Percentiles rank a stretch among this genome's conserved stretches.
Conservation (phyloP, 768 basidiomycete species). For the Boletellus ananiceps region DNA sequence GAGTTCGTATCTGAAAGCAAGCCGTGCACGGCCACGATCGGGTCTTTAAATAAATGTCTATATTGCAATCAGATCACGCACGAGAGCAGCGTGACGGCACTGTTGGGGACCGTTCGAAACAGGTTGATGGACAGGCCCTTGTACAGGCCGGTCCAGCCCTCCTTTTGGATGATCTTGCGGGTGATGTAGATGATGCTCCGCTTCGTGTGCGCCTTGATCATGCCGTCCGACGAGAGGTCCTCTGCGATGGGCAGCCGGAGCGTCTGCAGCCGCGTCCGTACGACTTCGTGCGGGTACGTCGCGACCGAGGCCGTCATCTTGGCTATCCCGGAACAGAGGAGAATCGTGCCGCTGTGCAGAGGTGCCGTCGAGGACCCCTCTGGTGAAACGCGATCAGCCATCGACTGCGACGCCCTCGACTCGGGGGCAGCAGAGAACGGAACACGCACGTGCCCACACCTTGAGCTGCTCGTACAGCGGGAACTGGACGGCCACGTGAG, state of each 20-base stretch:
- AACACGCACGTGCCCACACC: constrained; percentile 69
- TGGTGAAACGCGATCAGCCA: constrained; percentile 8
- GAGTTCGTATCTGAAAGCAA: constrained; percentile 25
- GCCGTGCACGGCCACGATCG: neutral
- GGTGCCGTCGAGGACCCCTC: constrained; percentile 30
- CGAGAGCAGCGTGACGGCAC: constrained; percentile 86
- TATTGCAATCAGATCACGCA: constrained; percentile 13
- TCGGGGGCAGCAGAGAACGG: constrained; percentile 1
- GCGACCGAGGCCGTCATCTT: constrained; percentile 96
- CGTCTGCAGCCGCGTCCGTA: constrained; percentile 96
- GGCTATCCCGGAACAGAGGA: constrained; percentile 85
- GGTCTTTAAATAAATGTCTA: no score
- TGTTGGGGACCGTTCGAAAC: constrained; percentile 91
- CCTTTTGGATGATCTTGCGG: constrained; percentile 65
- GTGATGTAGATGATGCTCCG: constrained; percentile 74
- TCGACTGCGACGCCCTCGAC: neutral
- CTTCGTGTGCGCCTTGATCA: constrained; percentile 50
- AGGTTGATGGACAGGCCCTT: constrained; percentile 93
- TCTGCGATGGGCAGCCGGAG: constrained; percentile 61
- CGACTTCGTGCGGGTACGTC: constrained; percentile 97
- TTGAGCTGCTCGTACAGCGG: constrained; percentile 95
- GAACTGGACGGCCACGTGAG: constrained; percentile 96
- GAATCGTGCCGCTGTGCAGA: constrained; percentile 50
- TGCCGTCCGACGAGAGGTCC: constrained; percentile 55
- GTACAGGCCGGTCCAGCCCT: constrained; percentile 89